Conservation (phyloP, 257 asterid genomes). For the Lantana camara region DNA sequence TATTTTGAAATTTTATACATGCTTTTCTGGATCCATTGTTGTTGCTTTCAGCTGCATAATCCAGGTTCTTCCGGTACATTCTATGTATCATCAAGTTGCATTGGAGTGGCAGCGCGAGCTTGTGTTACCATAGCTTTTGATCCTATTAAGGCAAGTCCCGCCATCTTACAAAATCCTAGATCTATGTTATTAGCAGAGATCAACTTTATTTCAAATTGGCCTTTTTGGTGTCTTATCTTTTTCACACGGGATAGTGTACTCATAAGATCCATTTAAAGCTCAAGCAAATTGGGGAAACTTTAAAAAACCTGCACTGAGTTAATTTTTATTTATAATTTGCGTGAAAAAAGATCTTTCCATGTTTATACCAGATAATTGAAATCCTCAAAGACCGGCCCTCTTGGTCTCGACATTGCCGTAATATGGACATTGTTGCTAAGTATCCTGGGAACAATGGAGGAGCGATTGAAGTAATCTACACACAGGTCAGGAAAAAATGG, state of each 20-base stretch:
- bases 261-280: not conserved
- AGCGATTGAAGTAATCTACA: conserved; percentile 44
- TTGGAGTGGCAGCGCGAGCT: conserved; percentile 57
- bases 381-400: conserved; percentile 43
- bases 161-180: conserved; percentile 9
- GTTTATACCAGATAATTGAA: conserved; percentile 38
- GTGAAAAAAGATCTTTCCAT: conserved; percentile 17
- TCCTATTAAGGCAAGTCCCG: conserved; percentile 41
- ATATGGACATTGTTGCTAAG: conserved; percentile 34
- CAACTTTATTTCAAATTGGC: conserved; percentile 15
- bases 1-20: conserved; percentile 9
- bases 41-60: conserved; percentile 34
- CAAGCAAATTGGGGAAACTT: not conserved
- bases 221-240: conserved; percentile 3
- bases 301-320: not conserved
- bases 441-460: conserved; percentile 41
- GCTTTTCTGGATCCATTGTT: conserved; percentile 23
- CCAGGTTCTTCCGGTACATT: conserved; percentile 26
- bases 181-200: conserved; percentile 8
- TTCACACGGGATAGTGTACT: not conserved
- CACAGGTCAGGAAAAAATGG: conserved; percentile 36
- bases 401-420: conserved; percentile 45
- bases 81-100: conserved; percentile 35
- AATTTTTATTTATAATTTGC: conserved; percentile 8
- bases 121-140: conserved; percentile 35